Percentiles rank a stretch among this genome's conserved stretches.
These are phyloP conservation scores for Fusarium oligoseptatum DNA, from an alignment of 2,329 filamentous ascomycete species.

Conservation along the genomic window DNA sequence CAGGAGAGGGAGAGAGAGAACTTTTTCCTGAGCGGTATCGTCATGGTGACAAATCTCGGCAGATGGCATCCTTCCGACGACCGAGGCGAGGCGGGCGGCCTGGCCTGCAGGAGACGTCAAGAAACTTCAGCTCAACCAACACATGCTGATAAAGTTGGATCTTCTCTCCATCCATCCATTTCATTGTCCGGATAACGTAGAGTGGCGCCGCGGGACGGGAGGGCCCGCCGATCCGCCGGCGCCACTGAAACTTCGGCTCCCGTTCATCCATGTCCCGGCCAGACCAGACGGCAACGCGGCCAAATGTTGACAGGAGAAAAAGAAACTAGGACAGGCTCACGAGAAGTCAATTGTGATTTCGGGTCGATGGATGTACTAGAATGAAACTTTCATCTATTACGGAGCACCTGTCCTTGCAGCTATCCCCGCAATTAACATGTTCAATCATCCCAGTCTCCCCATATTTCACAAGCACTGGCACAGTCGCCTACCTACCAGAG, in stretches of 20 bases:
- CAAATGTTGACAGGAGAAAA: background rate
- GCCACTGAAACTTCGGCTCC: constrained; percentile 32
- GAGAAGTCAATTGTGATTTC: background rate
- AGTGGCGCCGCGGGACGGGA: constrained; percentile 43
- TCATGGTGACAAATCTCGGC: constrained; percentile 29
- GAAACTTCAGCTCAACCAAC: background rate
- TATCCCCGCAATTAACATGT: background rate
- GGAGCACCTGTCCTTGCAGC: background rate
- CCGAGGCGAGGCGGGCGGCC: background rate
- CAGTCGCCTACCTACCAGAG: background rate
- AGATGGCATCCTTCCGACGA: background rate
- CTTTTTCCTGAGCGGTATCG: constrained; percentile 5
- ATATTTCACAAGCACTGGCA: background rate
- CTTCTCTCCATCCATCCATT: background rate
- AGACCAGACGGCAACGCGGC: constrained; percentile 11
- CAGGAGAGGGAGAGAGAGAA: constrained; percentile 10
- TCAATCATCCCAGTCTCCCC: background rate
- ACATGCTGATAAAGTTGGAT: constrained; percentile 12
- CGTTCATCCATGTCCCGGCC: constrained; percentile 9
- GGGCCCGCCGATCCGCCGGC: constrained; percentile 1
- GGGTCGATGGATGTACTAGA: background rate
- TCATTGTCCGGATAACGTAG: background rate
- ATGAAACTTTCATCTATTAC: background rate
- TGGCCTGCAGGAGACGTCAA: background rate
- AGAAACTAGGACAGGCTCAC: background rate